These are phyloP conservation scores for Zelonia costaricensis DNA, from an alignment of 208 protist genomes.

Conservation along the genomic window DNA sequence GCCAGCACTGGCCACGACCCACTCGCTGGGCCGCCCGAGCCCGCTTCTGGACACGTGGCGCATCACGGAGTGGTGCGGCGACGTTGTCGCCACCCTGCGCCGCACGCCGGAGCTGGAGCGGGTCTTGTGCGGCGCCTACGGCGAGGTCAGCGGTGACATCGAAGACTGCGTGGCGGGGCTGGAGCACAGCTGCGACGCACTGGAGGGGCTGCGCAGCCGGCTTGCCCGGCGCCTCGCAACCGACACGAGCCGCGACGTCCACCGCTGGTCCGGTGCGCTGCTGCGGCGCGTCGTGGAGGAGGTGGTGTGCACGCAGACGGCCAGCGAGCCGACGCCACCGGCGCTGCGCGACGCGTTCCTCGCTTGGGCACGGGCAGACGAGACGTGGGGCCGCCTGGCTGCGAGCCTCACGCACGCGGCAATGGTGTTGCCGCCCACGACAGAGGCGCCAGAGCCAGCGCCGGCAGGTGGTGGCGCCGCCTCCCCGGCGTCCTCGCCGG, in stretches of 20 bases:
- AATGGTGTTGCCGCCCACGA: constrained; percentile 49
- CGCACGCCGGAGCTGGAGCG: constrained; percentile 47
- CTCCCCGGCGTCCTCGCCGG: neutral
- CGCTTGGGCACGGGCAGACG: constrained; percentile 30
- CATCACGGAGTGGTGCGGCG: constrained; percentile 27
- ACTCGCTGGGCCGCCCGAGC: constrained; percentile 15
- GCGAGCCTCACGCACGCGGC: constrained; percentile 45
- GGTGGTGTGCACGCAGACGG: constrained; percentile 38
- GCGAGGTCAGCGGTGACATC: constrained; percentile 59
- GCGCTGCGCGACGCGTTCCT: constrained; percentile 26
- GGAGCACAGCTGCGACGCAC: constrained; percentile 30
- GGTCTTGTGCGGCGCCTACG: constrained; percentile 55
- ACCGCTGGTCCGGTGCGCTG: constrained; percentile 46
- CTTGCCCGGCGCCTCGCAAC: constrained; percentile 60
- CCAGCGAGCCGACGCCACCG: constrained; percentile 22
- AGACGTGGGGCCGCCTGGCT: constrained; percentile 28
- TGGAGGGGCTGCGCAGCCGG: constrained; percentile 71
- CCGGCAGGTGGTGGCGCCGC: neutral
- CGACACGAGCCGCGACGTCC: constrained; percentile 53
- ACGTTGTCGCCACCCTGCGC: constrained; percentile 35
- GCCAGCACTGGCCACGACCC: constrained; percentile 33
- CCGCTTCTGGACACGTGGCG: constrained; percentile 55
- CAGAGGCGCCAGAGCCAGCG: neutral
- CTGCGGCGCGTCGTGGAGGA: constrained; percentile 50
- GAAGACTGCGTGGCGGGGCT: constrained; percentile 47